Evolutionary conservation across 1,139 yeast species (phyloP).

Genomic region (Lodderomyces orthopsilosis): DNA sequence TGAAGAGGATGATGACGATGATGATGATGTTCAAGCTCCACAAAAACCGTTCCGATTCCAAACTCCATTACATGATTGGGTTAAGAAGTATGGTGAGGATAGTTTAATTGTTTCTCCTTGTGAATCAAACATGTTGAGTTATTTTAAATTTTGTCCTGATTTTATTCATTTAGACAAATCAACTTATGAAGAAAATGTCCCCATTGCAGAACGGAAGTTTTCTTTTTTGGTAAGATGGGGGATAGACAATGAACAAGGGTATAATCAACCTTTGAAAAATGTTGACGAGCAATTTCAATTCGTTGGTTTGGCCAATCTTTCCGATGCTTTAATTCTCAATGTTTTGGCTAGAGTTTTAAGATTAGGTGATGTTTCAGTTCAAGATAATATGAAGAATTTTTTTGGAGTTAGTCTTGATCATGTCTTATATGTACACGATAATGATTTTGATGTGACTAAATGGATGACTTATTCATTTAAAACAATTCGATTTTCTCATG

Average conservation of each 20-base stretch:
- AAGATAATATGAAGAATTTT: constrained; percentile 29
- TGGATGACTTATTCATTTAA: constrained; percentile 54
- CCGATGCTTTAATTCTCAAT: constrained; percentile 59
- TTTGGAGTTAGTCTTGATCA: constrained; percentile 65
- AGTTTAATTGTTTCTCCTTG: constrained; percentile 18
- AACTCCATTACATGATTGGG: constrained; percentile 35
- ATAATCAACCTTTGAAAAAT: constrained; percentile 15
- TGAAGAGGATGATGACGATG: constrained; percentile 25
- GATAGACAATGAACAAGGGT: constrained; percentile 23
- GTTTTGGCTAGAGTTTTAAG: constrained; percentile 34
- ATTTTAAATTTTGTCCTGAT: constrained; percentile 42
- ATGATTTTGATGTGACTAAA: constrained; percentile 48
- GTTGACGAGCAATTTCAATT: constrained; percentile 37
- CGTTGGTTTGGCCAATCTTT: constrained; percentile 60
- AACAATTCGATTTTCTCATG: constrained; percentile 51
- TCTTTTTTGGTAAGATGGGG: constrained; percentile 45
- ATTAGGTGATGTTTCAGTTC: constrained; percentile 20
- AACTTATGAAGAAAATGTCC: constrained; percentile 23
- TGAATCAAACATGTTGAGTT: constrained; percentile 20
- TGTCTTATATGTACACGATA: constrained; percentile 63
- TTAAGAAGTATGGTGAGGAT: constrained; percentile 19
- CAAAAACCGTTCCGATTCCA: constrained; percentile 38
- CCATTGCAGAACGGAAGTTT: constrained; percentile 36
- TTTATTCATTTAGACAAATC: constrained; percentile 25
- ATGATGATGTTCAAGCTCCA: constrained; percentile 23